Evolutionary conservation across 2,329 filamentous ascomycete species (phyloP), one percentile per base, ranked within the genome.

Genomic region (Clonostachys rhizophaga): DNA sequence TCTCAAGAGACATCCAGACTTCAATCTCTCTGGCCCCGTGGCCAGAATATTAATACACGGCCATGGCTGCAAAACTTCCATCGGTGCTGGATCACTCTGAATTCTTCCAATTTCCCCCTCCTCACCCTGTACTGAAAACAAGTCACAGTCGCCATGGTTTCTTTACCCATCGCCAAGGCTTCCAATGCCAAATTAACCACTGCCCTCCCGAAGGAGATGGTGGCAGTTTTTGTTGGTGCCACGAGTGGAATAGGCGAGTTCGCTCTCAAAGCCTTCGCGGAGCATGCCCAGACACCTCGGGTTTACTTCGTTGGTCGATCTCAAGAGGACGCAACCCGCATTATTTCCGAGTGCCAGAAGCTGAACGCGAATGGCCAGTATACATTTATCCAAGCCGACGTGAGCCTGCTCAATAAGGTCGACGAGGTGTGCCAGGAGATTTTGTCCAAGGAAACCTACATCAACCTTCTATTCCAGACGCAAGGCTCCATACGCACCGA

Each of bases 191-290:
- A 39, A 18, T 10, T 39, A 11, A 11, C 36, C 36, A n/a, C 36
- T 39, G 24, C 24, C 8, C 36, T 39, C 12, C 36, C 36, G 3
- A 16, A 16, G 11, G 20, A 34, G 17, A 53, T 72, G 5, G 68
- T 74, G 5, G 72, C 69, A 41, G 68, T 78, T 24, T 79, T 80
- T 47, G 69, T 77, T 5, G 76, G 78, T 34, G 78, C 70, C 30
- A 82, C 77, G 5, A 69, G 68, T 36, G 78, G 78, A n/a, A 78
- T 82, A 40, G 77, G 77, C 8, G 65, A 75, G 49, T 58, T 66
- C 12, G 69, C 75, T 0, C 58, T 79, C 14, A 72, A 70, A 45
- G 58, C 67, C 18, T 73, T 80, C 39, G 66, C 68, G 11, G 64
- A 68, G 39, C 54, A 68, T 16, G 58, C 70, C 3, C 48, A 52